Conservation (phyloP, 352 stramenopile genomes). For the Plasmopara viticola region DNA sequence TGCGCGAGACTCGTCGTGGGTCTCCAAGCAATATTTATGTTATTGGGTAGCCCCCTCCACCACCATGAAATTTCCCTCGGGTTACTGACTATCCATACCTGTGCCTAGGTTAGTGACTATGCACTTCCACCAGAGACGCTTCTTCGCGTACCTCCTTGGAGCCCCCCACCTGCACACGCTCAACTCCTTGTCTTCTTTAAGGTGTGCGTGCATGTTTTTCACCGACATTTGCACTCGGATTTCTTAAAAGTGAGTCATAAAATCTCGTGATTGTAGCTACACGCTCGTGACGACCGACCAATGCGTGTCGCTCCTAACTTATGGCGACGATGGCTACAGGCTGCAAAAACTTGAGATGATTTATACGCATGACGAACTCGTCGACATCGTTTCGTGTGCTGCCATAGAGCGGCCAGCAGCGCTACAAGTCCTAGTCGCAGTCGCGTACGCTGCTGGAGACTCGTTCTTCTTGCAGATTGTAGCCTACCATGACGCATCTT, state of each 20-base stretch:
- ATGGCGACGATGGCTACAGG: constrained; percentile 29
- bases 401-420: constrained; percentile 32
- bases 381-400: constrained; percentile 40
- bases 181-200: constrained; percentile 24
- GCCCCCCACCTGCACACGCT: constrained; percentile 57
- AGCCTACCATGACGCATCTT: constrained; percentile 5
- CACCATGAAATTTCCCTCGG: background rate
- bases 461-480: constrained; percentile 30
- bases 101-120: constrained; percentile 3
- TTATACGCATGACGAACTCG: constrained; percentile 15
- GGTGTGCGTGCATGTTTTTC: constrained; percentile 12
- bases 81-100: background rate
- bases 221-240: background rate
- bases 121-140: constrained; percentile 51
- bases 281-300: constrained; percentile 68
- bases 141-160: constrained; percentile 55
- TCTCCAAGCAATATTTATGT: too few relatives aligned
- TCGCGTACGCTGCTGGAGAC: constrained; percentile 44
- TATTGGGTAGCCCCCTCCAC: too few relatives aligned
- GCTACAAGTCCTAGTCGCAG: constrained; percentile 27
- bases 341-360: constrained; percentile 34
- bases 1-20: too few relatives aligned
- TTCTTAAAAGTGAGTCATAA: background rate
- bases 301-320: constrained; percentile 40
- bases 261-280: constrained; percentile 23